Base-by-base conservation (phyloP, 1,284 basidiomycete genomes). In the Ganoderma lingzhi region DNA sequence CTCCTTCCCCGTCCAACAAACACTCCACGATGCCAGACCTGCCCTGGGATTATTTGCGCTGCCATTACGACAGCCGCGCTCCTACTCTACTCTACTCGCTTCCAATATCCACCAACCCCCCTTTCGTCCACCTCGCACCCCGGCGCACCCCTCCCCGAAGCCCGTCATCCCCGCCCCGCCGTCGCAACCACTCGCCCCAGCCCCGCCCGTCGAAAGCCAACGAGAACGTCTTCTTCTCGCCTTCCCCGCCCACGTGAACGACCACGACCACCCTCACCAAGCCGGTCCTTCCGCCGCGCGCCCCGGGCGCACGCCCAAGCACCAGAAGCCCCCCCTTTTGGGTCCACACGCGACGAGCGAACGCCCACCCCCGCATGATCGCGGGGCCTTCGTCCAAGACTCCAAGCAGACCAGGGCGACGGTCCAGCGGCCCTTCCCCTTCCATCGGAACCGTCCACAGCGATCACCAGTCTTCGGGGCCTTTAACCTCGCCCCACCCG, bases 191-290 rank as follows among this genome's bases (percentile, higher is more conserved):
- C 23, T 48, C 45, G 45, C 45, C n/a, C 48, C 23, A 23, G 9
- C 48, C 48, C 6, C 48, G 48, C 48, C 48, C 48, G 48, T 28
- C 48, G 19, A 42, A 65, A 42, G 55, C 67, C 67, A 60, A 68
- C 68, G 66, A 70, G 67, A 72, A 72, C 69, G 14, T 55, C 48
- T 51, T 56, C 58, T 69, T 62, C 68, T 28, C 44, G 32, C 48
- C 62, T 64, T 67, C 62, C 64, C 61, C 45, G 51, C n/a, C 63
- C 73, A 73, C 70, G 70, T 73, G 73, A 73, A 71, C 71, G 63
- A 58, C 70, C 59, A 15, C 67, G 63, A 70, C 68, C 67, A 69
- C 41, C 66, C 39, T 44, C 59, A 62, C 32, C 62, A 59, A 59
- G 56, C 42, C 63, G 37, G 60, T 12, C 28, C 53, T 48, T 64